These are phyloP conservation scores for Aphanomyces stellatus DNA, from an alignment of 352 stramenopile genomes.

Conservation along the genomic window DNA sequence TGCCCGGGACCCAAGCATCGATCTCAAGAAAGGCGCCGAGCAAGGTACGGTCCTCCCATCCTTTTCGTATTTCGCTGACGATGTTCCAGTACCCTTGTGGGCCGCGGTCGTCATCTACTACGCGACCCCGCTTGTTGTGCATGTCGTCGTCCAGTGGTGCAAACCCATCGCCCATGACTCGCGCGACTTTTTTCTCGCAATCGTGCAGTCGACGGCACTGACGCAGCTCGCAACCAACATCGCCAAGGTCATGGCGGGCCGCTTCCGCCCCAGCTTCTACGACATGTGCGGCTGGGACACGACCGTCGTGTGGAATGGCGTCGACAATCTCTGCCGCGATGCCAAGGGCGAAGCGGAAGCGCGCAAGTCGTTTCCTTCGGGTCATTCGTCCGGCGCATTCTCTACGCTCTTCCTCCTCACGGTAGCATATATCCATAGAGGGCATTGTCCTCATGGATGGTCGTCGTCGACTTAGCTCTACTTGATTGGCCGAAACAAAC, in stretches of 20 bases:
- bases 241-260: conserved; percentile 54
- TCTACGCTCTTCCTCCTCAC: conserved; percentile 64
- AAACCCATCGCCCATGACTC: conserved; percentile 56
- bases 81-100: conserved; percentile 44
- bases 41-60: conserved; percentile 25
- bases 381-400: conserved; percentile 65
- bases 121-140: conserved; percentile 33
- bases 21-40: conserved; percentile 44
- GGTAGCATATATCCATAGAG: too few relatives aligned
- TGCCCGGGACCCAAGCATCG: conserved; percentile 44
- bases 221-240: conserved; percentile 56
- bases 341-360: conserved; percentile 43
- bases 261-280: conserved; percentile 68
- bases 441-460: too few relatives aligned
- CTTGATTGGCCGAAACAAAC: conserved; percentile 49
- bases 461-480: conserved; percentile 51
- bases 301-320: conserved; percentile 57
- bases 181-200: conserved; percentile 57
- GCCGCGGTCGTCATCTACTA: conserved; percentile 32
- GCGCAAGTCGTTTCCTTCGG: conserved; percentile 64
- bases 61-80: background rate
- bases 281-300: conserved; percentile 69
- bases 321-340: conserved; percentile 46
- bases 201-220: conserved; percentile 42
- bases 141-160: conserved; percentile 39